phyloP scores from a whole-genome alignment of 345 rosid genomes.

The Arabis alpina region DNA sequence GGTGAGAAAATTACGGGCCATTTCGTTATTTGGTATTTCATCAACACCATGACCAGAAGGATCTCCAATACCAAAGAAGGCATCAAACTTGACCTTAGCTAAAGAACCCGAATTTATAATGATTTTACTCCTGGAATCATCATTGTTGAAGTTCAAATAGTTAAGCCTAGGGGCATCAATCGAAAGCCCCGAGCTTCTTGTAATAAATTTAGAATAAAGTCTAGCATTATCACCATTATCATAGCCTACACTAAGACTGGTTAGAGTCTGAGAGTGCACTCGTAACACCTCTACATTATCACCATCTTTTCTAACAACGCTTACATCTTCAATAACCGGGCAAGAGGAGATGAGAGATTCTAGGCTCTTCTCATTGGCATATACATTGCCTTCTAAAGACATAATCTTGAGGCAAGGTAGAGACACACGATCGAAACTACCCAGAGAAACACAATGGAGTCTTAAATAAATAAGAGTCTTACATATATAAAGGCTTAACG shows the following conservation, averaged over 20 bases:
- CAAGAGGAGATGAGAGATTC: conserved; percentile 18
- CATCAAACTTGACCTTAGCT: background rate
- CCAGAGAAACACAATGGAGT: background rate
- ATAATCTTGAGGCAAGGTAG: background rate
- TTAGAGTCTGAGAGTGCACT: conserved; percentile 19
- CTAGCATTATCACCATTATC: background rate
- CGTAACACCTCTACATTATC: conserved; percentile 2
- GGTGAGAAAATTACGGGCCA: too few species aligned
- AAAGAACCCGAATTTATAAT: background rate
- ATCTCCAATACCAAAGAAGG: background rate
- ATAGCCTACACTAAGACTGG: background rate
- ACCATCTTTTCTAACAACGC: background rate
- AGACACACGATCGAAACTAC: background rate
- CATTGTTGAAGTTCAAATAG: background rate
- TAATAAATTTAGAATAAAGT: too few species aligned
- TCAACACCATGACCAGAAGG: too few species aligned
- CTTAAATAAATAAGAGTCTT: background rate
- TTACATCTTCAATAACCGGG: conserved; percentile 13
- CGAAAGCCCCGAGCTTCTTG: background rate
- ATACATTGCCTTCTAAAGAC: background rate
- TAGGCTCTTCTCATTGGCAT: background rate
- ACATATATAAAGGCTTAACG: background rate
- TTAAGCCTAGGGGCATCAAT: conserved; percentile 21
- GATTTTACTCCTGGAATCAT: background rate
- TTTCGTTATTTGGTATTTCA: too few species aligned